Base-by-base conservation (phyloP, 2,329 filamentous ascomycete genomes). In the Colletotrichum sp. region DNA sequence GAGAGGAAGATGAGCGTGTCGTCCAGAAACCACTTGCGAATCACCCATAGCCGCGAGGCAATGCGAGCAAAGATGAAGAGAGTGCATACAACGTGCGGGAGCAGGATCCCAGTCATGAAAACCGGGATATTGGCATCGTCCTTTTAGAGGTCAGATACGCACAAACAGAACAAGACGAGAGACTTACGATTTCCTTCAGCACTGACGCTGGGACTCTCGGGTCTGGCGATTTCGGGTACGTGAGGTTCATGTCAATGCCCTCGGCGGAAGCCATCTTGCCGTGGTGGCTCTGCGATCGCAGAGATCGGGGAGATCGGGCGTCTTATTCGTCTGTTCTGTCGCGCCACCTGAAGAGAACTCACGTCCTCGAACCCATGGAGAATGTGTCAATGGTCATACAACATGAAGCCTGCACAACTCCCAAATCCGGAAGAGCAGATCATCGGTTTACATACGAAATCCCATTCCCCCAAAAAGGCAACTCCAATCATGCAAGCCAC, bases 1-100 rank as follows among this genome's bases (percentile, higher is more conserved):
- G 82, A 79, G n/a, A 78, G 69, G 18, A 83, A 43, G 36, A 83
- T 81, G 32, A 84, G 79, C 4, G 79, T 81, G 79, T 83, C 82
- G 67, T 83, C 82, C 34, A 81, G 69, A 75, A 82, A 83, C 83
- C 82, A 84, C 69, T 80, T 83, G 2, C 80, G 77, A 12, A 82
- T 77, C 38, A 84, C 71, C 59, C 77, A 64, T 32, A 81, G 63
- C 14, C 82, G 81, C 8, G 82, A 83, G 69, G 75, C 79, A 14
- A 78, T 69, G 5, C 83, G 80, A 13, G 79, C 77, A 43, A 81
- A 32, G 58, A 83, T 75, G 76, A 83, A 76, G 30, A 83, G 63
- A 2, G 82, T 83, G 78, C 82, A 83, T 43, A 83, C 69, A 16
- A 78, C 74, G 73, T 84, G 83, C 1, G 83, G 83, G 21, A 83